Conservation (phyloP, 306 rosid species). For the Vigna nakashimae region DNA sequence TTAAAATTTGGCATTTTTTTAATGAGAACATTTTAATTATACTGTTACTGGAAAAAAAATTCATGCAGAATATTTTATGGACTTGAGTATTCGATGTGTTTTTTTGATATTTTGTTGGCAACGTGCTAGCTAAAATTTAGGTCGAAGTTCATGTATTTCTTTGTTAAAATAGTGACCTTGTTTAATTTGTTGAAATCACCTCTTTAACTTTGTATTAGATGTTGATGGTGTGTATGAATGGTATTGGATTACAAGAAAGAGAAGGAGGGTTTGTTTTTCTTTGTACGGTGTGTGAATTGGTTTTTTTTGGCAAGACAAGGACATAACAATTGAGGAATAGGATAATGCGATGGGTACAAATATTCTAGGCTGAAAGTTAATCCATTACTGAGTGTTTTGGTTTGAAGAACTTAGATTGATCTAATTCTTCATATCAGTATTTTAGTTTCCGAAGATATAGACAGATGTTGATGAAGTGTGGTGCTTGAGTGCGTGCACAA, state of each 20-base stretch:
- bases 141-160: not conserved
- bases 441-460: conserved; percentile 1
- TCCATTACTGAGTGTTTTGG: not conserved
- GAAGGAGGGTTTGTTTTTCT: not conserved
- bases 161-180: not conserved
- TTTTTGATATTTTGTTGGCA: not conserved
- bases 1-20: not conserved
- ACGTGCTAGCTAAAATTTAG: not conserved
- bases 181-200: not conserved
- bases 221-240: not conserved
- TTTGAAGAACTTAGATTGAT: conserved; percentile 13
- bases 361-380: not conserved
- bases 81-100: not conserved
- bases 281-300: not conserved
- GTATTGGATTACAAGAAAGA: not conserved
- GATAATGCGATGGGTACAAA: conserved; percentile 2
- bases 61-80: not conserved
- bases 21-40: not conserved
- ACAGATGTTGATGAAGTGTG: not conserved
- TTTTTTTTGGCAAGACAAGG: not conserved
- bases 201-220: not conserved
- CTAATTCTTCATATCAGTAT: not conserved
- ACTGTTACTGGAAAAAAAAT: not conserved
- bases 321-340: not conserved
- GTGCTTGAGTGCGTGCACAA: conserved; percentile 8